Base-by-base conservation (phyloP, 805 yeast species). In the Helenozyma rhizophorensis region DNA sequence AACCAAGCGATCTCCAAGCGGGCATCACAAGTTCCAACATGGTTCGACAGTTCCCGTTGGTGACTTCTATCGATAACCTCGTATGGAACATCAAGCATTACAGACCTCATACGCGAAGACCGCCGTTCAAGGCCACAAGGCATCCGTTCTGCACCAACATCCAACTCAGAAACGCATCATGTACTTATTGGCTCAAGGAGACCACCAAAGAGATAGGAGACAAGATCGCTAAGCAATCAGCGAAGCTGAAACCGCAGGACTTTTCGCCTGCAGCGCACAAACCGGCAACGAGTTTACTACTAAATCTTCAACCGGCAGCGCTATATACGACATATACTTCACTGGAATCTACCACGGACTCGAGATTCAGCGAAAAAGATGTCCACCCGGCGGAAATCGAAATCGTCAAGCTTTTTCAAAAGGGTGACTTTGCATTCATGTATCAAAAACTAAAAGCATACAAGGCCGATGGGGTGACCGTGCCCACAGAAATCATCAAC, bases 141-240 rank as follows among this genome's bases (percentile, higher is more conserved):
- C 48, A 42, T 23, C 41, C 48, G 5, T 44, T 44, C 10, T 42
- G 43, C 34, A 42, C 48, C 10, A 44, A 39, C 16, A 21, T 29
- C 6, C 48, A 39, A 21, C 45, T 46, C 11, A 40, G 40, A 14
- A 41, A 44, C 16, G 45, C 37, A 6, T 39, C 50, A 11, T 46
- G 36, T 21, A 30, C 43, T 4, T 37, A 34, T 27, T 46, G 50
- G 50, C 32, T 44, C 14, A 37, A 41, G 25, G 42, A 39, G 15
- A 29, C 40, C 3, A 32, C 48, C n/a, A 25, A 28, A 14, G 43
- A 39, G 9, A 13, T 42, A 4, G 41, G 44, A 7, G 33, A 30
- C 8, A 36, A 30, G 25, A 31, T 33, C 6, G 19, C 14, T 9
- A 27, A 30, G 24, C 28, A 27, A n/a, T n/a, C n/a, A n/a, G n/a